Base-by-base conservation (phyloP, 2,329 filamentous ascomycete species). In the Dryadomyces sulphureus region DNA sequence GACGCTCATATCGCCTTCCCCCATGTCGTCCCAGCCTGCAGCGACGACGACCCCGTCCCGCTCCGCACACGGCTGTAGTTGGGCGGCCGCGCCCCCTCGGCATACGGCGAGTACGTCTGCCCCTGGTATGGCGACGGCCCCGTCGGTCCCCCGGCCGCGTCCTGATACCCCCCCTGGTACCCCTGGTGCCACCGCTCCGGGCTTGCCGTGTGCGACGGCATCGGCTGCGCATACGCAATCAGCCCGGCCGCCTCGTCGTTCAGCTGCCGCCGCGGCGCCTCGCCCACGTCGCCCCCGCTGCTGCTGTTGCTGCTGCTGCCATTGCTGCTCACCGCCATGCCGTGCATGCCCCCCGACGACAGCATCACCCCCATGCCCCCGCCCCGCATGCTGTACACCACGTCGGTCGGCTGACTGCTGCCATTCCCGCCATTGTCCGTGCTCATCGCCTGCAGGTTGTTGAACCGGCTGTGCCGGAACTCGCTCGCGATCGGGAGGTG, bases 401-500 rank as follows among this genome's bases (percentile, higher is more conserved):
- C 27, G 27, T 32, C 27, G 16, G 27, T 4, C 6, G 6, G 6
- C 6, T 27, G 6, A 14, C 16, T 32, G 27, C 27, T 8, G 27
- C 27, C 16, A 32, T 32, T 32, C 27, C 11, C 3, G 27, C 27
- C 16, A 14, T 32, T 32, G 27, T 14, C 16, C 4, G 9, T 14
- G 27, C 16, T 14, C 3, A 14, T 9, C 11, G 27, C n/a, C 8
- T 46, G 30, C 34, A 54, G 42, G 43, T 46, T 53, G 45, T 53
- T 50, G 48, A 56, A 58, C 11, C 53, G 52, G 47, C 56, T 57
- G 49, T 53, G 50, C 41, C 64, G 61, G 50, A 65, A 65, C 49
- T 65, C 54, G 25, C 54, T 57, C 2, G 62, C 62, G 48, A 65
- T 65, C 17, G 62, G 63, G 36, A 66, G 53, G 38, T 63, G 59